Evolutionary conservation across 1,139 yeast species (phyloP).

Genomic region (Wickerhamiella infanticola): DNA sequence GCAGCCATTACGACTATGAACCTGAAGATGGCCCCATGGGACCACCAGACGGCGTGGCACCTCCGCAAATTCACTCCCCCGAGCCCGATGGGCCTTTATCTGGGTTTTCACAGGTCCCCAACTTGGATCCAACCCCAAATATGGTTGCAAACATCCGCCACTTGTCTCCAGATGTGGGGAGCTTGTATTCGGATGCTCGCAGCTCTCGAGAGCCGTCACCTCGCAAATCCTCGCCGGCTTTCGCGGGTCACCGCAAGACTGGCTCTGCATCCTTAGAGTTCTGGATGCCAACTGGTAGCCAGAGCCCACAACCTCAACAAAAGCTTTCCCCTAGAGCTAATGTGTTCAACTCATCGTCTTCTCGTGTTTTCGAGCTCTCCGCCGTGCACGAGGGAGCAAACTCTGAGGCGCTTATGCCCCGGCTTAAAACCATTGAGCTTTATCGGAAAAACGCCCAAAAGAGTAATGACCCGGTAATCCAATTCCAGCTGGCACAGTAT

Average conservation of each 20-base stretch:
- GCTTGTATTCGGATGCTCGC: background rate
- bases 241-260: background rate
- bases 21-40: background rate
- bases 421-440: conserved; percentile 74
- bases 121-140: background rate
- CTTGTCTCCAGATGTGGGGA: background rate
- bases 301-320: background rate
- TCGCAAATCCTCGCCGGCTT: background rate
- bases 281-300: background rate
- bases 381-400: conserved; percentile 4
- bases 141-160: background rate
- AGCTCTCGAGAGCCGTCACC: background rate
- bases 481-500: conserved; percentile 84
- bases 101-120: background rate
- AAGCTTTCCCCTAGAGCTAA: background rate
- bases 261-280: background rate
- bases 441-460: conserved; percentile 76
- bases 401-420: conserved; percentile 38
- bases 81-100: background rate
- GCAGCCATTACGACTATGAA: background rate
- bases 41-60: background rate
- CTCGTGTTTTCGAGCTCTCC: background rate
- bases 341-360: background rate
- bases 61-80: background rate
- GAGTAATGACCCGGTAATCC: conserved; percentile 68